Conservation (phyloP, 2,329 filamentous ascomycete genomes). For the Penicillium sp. region DNA sequence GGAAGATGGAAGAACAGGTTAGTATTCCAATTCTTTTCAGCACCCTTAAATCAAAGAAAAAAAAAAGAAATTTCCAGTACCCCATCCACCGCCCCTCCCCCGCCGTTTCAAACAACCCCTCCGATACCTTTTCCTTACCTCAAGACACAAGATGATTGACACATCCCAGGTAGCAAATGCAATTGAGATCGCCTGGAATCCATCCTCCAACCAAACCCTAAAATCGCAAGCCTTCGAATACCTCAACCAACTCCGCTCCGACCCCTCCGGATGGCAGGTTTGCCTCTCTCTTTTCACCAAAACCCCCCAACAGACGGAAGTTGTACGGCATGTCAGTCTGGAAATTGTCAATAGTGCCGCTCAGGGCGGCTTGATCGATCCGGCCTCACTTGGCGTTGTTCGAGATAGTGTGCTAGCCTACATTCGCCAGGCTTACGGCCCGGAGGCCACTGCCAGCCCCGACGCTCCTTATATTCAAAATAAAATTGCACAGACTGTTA, state of each 20-base stretch:
- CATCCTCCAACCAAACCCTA: constrained; percentile 62
- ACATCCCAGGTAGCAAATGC: constrained; percentile 71
- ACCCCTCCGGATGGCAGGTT: constrained; percentile 81
- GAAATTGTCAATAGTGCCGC: constrained; percentile 91
- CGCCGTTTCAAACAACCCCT: constrained; percentile 12
- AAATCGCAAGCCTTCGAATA: constrained; percentile 63
- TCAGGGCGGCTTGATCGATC: constrained; percentile 67
- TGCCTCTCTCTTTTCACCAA: constrained; percentile 79
- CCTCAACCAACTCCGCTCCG: constrained; percentile 63
- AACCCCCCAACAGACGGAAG: constrained; percentile 64
- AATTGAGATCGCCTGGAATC: constrained; percentile 86
- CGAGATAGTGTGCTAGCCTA: constrained; percentile 77
- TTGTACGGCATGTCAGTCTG: constrained; percentile 78
- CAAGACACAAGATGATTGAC: constrained; percentile 15
- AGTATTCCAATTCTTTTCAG: constrained; percentile 9
- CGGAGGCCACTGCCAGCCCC: constrained; percentile 44
- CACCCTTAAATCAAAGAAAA: neutral
- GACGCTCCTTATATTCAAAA: constrained; percentile 80
- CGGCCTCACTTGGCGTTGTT: constrained; percentile 62
- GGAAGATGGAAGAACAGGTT: constrained; percentile 42
- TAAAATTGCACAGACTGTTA: constrained; percentile 92
- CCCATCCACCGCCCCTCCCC: constrained; percentile 12
- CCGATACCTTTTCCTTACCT: constrained; percentile 4
- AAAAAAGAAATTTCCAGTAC: constrained; percentile 10
- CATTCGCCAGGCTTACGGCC: constrained; percentile 64